Evolutionary conservation across 805 yeast species (phyloP).

Genomic region (Ogataea henricii): DNA sequence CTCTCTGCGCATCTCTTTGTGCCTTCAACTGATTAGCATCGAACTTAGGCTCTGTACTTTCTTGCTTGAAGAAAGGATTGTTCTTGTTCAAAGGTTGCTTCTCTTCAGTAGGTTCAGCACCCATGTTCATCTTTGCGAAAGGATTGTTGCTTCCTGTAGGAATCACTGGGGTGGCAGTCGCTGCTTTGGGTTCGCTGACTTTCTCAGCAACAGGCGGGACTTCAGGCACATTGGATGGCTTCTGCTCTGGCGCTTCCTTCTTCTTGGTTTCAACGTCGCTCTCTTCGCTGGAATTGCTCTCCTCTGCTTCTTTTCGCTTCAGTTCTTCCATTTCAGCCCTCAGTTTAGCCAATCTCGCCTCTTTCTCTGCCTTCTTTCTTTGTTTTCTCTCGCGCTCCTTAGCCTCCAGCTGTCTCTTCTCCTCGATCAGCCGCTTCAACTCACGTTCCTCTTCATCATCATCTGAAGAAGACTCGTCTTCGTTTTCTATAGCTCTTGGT

Average conservation of each 20-base stretch:
- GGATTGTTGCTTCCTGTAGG: slow-evolving; percentile 45
- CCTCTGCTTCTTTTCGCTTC: slow-evolving; percentile 43
- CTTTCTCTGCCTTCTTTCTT: slow-evolving; percentile 59
- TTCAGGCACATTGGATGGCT: slow-evolving; percentile 4
- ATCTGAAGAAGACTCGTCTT: slow-evolving; percentile 23
- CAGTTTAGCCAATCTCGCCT: slow-evolving; percentile 57
- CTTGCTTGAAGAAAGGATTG: slow-evolving; percentile 63
- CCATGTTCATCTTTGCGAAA: slow-evolving; percentile 41
- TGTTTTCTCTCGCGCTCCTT: slow-evolving; percentile 37
- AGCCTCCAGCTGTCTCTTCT: slow-evolving; percentile 49
- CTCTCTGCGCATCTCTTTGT: slow-evolving; percentile 74
- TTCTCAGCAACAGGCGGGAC: slow-evolving; percentile 20
- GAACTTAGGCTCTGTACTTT: slow-evolving; percentile 36
- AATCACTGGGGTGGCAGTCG: slow-evolving; percentile 19
- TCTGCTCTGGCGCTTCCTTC: slow-evolving; percentile 6
- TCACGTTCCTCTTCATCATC: slow-evolving; percentile 47
- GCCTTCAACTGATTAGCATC: slow-evolving; percentile 65
- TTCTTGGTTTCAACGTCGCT: slow-evolving; percentile 21
- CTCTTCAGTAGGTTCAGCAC: slow-evolving; percentile 16
- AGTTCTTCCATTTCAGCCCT: slow-evolving; percentile 61
- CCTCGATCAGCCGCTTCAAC: slow-evolving; percentile 46
- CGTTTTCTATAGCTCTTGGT: slow-evolving; percentile 9
- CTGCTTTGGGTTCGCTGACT: no score
- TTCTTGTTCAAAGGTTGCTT: slow-evolving; percentile 18
- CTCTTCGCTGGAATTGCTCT: slow-evolving; percentile 25